Conservation (phyloP, 208 protist genomes). For the Acanthamoeba quina region DNA sequence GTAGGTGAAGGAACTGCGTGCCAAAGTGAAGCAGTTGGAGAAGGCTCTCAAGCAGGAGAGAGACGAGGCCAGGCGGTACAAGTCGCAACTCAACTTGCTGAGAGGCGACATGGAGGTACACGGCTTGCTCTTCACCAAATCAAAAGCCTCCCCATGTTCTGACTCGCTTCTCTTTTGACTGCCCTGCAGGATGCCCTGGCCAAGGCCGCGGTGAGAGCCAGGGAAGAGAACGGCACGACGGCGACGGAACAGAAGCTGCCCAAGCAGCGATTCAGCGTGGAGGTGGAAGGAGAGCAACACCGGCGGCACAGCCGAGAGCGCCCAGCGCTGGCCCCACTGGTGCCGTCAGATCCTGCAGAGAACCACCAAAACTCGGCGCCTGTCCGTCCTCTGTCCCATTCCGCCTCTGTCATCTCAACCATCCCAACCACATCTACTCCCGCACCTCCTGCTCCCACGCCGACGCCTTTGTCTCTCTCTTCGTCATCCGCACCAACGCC, state of each 20-base stretch:
- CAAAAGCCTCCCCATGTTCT: background rate
- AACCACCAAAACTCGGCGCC: too few species aligned
- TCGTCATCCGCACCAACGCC: too few species aligned
- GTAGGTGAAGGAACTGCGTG: background rate
- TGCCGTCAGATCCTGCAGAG: too few species aligned
- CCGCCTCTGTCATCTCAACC: too few species aligned
- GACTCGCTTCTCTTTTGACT: background rate
- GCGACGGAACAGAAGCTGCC: background rate
- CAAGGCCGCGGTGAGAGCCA: background rate
- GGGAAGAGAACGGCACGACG: background rate
- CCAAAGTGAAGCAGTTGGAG: background rate
- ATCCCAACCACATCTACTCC: too few species aligned
- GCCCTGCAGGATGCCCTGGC: background rate
- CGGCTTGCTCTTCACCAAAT: too few species aligned
- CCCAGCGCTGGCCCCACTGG: background rate
- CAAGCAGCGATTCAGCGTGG: background rate
- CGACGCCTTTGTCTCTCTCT: too few species aligned
- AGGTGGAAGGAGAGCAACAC: background rate
- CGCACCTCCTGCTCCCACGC: too few species aligned
- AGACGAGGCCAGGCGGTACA: background rate
- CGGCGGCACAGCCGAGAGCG: background rate
- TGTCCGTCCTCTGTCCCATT: too few species aligned
- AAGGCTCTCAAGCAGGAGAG: background rate
- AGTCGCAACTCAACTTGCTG: background rate
- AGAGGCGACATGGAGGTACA: background rate